phyloP scores from a whole-genome alignment of 805 yeast genomes.

The Starmerella sirachaensis region DNA sequence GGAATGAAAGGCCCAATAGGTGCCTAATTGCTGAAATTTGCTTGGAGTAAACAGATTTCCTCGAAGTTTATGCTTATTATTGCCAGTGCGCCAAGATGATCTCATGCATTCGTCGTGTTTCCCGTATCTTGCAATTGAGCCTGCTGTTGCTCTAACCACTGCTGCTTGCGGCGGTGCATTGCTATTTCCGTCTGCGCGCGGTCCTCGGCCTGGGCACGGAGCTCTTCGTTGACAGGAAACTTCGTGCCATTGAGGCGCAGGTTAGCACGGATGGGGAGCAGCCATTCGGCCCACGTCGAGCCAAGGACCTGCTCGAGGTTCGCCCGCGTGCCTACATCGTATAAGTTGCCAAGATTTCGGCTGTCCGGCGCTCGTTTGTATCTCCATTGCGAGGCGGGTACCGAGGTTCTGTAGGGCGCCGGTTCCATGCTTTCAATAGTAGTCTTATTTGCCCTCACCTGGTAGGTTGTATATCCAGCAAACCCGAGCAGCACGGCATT shows the following conservation, averaged over 20 bases:
- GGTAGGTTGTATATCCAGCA: conserved; percentile 37
- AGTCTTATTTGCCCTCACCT: conserved; percentile 54
- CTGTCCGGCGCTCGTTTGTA: conserved; percentile 36
- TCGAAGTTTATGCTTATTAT: too few relatives aligned
- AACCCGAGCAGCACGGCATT: conserved; percentile 46
- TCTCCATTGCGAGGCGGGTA: conserved; percentile 28
- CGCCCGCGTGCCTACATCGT: conserved; percentile 50
- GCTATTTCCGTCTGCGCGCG: conserved; percentile 28
- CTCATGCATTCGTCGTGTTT: too few relatives aligned
- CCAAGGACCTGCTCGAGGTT: conserved; percentile 79
- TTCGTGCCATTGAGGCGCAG: conserved; percentile 30
- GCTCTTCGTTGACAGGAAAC: conserved; percentile 27
- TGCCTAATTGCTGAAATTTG: too few relatives aligned
- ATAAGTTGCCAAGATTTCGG: conserved; percentile 49
- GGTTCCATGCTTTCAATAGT: conserved; percentile 59
- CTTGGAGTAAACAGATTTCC: too few relatives aligned
- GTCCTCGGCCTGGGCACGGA: conserved; percentile 24
- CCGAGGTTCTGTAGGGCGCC: conserved; percentile 27
- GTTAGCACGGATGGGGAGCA: conserved; percentile 41
- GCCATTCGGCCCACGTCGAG: conserved; percentile 48
- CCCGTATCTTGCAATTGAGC: too few relatives aligned
- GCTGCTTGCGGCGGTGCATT: conserved; percentile 17
- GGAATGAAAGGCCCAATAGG: too few relatives aligned
- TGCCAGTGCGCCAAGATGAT: too few relatives aligned
- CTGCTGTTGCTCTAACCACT: conserved; percentile 4